Conservation (phyloP, 108 stramenopile genomes). For the Skeletonema marinoi region DNA sequence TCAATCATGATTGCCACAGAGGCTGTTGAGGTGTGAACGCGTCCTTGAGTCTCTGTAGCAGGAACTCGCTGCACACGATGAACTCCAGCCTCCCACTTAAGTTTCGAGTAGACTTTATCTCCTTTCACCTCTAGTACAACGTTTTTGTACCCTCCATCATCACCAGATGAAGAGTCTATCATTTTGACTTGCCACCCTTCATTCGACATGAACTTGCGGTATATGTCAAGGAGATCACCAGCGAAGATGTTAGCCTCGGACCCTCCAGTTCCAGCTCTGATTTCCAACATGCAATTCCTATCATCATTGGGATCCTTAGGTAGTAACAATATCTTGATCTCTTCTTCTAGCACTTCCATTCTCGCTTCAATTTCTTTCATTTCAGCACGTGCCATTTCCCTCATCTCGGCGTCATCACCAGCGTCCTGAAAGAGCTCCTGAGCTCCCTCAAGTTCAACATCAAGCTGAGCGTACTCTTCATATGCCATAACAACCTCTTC, state of each 20-base stretch:
- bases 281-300: slow-evolving; percentile 93
- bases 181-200: slow-evolving; percentile 87
- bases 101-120: slow-evolving; percentile 81
- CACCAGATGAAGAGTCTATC: slow-evolving; percentile 78
- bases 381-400: slow-evolving; percentile 85
- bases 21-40: slow-evolving; percentile 93
- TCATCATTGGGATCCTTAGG: slow-evolving; percentile 93
- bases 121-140: slow-evolving; percentile 87
- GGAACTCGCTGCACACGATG: slow-evolving; percentile 98
- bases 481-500: slow-evolving; percentile 81
- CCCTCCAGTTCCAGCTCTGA: slow-evolving; percentile 97
- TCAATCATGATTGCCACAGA: slow-evolving; percentile 94
- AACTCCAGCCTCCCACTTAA: slow-evolving; percentile 97
- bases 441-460: slow-evolving; percentile 70
- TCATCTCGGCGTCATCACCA: slow-evolving; percentile 83
- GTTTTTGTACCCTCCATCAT: slow-evolving; percentile 93
- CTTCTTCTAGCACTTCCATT: slow-evolving; percentile 64
- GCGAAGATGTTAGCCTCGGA: slow-evolving; percentile 96
- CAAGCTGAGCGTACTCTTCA: slow-evolving; percentile 73
- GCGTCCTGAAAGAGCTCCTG: slow-evolving; percentile 84
- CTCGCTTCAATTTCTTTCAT: slow-evolving; percentile 76
- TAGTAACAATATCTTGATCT: slow-evolving; percentile 73
- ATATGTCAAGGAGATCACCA: slow-evolving; percentile 92
- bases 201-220: slow-evolving; percentile 74
- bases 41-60: slow-evolving; percentile 89